Evolutionary conservation across 257 asterid species (phyloP).

Genomic region (Perilla frutescens): DNA sequence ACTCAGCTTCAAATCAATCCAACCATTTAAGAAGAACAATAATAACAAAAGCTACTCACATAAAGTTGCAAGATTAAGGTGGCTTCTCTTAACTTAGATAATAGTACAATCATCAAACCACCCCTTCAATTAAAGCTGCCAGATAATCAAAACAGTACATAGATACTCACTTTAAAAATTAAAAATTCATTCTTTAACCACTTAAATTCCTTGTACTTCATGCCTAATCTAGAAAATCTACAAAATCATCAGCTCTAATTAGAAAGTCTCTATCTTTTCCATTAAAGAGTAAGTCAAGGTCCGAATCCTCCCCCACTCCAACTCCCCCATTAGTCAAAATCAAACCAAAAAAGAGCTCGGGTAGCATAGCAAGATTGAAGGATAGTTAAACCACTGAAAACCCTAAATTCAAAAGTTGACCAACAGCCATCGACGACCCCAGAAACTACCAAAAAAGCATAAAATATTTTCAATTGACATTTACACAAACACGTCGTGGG

Average conservation of each 20-base stretch:
- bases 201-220: conserved; percentile 17
- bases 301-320: not conserved
- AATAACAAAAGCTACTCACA: not conserved
- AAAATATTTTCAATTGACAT: conserved; percentile 11
- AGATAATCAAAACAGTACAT: conserved; percentile 16
- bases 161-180: conserved; percentile 8
- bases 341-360: not conserved
- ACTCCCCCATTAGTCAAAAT: conserved; percentile 7
- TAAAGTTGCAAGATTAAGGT: conserved; percentile 18
- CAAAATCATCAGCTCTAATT: not conserved
- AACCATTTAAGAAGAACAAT: conserved; percentile 8
- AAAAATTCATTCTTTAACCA: not conserved
- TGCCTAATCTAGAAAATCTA: conserved; percentile 12
- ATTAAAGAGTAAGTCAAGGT: not conserved
- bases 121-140: conserved; percentile 15
- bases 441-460: conserved; percentile 17
- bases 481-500: conserved; percentile 16
- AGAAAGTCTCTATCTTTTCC: not conserved
- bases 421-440: conserved; percentile 8
- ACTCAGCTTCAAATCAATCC: conserved; percentile 8
- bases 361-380: not conserved
- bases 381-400: conserved; percentile 26
- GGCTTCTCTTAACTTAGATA: not conserved
- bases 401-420: conserved; percentile 37
- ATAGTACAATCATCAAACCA: not conserved